These are phyloP conservation scores for Taphrina wiesneri DNA, from an alignment of 1,139 yeast genomes.

Conservation along the genomic window DNA sequence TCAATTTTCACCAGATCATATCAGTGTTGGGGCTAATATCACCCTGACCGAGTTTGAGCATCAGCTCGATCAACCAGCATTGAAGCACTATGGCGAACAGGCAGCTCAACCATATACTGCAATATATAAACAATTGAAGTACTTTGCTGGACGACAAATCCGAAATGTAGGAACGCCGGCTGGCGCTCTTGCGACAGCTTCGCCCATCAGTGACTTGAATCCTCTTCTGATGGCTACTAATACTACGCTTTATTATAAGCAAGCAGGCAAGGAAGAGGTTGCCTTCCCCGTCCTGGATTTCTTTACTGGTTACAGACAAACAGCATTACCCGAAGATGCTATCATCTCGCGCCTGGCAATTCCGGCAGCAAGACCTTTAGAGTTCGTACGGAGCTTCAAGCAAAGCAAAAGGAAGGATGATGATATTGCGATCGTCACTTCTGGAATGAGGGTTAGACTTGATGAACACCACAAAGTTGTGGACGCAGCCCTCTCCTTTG, in stretches of 20 bases:
- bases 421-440: slow-evolving; percentile 53
- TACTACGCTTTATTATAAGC: slow-evolving; percentile 47
- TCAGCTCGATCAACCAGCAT: slow-evolving; percentile 40
- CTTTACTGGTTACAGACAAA: slow-evolving; percentile 51
- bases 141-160: slow-evolving; percentile 54
- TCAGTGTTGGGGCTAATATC: slow-evolving; percentile 48
- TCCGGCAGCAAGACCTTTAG: slow-evolving; percentile 48
- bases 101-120: slow-evolving; percentile 44
- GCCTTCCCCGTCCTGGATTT: slow-evolving; percentile 48
- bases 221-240: slow-evolving; percentile 51
- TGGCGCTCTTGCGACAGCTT: slow-evolving; percentile 54
- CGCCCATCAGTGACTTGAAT: slow-evolving; percentile 54
- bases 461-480: slow-evolving; percentile 42
- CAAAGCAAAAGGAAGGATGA: slow-evolving; percentile 54
- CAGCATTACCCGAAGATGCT: slow-evolving; percentile 47
- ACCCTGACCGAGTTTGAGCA: slow-evolving; percentile 49
- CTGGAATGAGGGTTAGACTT: slow-evolving; percentile 45
- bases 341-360: slow-evolving; percentile 48
- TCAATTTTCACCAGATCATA: slow-evolving; percentile 39
- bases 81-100: slow-evolving; percentile 42
- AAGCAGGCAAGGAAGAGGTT: slow-evolving; percentile 42
- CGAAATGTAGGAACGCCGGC: slow-evolving; percentile 55
- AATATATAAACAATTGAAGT: slow-evolving; percentile 50
- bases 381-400: slow-evolving; percentile 49
- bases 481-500: slow-evolving; percentile 48